A percentile compares a stretch with the other conserved stretches of the same genome.
phyloP scores from a whole-genome alignment of 2,329 filamentous ascomycete genomes.

The Colletotrichum orchidophilum region DNA sequence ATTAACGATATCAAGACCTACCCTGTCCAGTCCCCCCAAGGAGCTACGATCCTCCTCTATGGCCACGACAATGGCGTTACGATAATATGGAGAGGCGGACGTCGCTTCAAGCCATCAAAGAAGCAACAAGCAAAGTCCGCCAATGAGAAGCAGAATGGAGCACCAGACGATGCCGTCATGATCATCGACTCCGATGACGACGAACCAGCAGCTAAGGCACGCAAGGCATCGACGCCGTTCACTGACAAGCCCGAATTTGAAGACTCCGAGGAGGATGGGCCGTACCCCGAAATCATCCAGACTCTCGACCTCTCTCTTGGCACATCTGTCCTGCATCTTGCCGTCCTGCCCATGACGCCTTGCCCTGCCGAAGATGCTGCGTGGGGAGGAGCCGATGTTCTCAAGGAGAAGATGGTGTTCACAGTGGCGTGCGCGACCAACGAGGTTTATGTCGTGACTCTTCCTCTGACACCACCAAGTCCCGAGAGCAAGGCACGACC shows the following conservation, averaged over 20 bases:
- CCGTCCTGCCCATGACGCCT: conserved; percentile 62
- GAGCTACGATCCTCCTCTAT: conserved; percentile 70
- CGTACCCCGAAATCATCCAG: conserved; percentile 66
- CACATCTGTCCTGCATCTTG: conserved; percentile 63
- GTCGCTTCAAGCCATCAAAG: conserved; percentile 61
- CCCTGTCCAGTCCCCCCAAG: conserved; percentile 69
- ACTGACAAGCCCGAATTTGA: conserved; percentile 69
- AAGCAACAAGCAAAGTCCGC: conserved; percentile 42
- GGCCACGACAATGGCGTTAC: conserved; percentile 71
- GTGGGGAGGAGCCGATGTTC: conserved; percentile 55
- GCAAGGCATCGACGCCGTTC: conserved; percentile 40
- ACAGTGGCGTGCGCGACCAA: conserved; percentile 67
- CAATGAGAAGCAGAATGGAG: conserved; percentile 62
- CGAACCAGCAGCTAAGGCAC: conserved; percentile 47
- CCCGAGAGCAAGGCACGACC: conserved; percentile 65
- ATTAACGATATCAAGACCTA: conserved; percentile 69
- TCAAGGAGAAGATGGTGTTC: conserved; percentile 69
- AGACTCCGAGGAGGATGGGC: conserved; percentile 54
- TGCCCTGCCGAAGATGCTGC: conserved; percentile 59
- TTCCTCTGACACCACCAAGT: conserved; percentile 70
- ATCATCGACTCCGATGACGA: conserved; percentile 73
- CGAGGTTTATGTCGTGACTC: conserved; percentile 65
- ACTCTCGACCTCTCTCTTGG: conserved; percentile 69
- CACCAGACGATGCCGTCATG: conserved; percentile 64
- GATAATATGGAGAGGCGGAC: conserved; percentile 70